A percentile compares a stretch with the other conserved stretches of the same genome.
phyloP scores from a whole-genome alignment of 768 basidiomycete genomes.

The Chlorophyllum brunneum region DNA sequence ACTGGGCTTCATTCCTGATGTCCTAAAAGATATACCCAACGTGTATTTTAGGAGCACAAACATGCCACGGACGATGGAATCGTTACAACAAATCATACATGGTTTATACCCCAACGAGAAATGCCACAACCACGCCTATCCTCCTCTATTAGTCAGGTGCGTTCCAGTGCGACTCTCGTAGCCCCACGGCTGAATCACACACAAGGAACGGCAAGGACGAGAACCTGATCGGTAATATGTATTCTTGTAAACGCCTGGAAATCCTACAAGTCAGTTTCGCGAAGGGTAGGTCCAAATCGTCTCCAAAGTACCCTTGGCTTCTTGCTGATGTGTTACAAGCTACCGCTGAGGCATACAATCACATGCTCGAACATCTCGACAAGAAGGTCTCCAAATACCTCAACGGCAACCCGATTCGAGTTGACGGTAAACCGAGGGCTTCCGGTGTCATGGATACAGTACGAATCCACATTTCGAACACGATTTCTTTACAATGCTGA shows the following conservation, averaged over 20 bases:
- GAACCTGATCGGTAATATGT: constrained; percentile 65
- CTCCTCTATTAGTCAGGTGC: constrained; percentile 56
- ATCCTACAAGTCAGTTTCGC: constrained; percentile 61
- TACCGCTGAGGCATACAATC: constrained; percentile 63
- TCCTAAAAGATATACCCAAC: constrained; percentile 35
- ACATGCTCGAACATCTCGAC: constrained; percentile 58
- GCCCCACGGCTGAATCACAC: not conserved
- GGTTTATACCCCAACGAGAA: constrained; percentile 63
- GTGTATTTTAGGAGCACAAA: constrained; percentile 74
- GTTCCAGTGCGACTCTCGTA: not conserved
- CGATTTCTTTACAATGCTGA: not conserved
- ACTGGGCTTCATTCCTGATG: constrained; percentile 60
- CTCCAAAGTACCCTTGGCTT: not conserved
- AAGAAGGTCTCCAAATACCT: constrained; percentile 64
- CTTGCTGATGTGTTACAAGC: constrained; percentile 32
- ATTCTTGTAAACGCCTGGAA: constrained; percentile 64
- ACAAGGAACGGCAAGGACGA: constrained; percentile 65
- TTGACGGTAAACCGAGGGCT: constrained; percentile 73
- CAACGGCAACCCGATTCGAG: constrained; percentile 61
- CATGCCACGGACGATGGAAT: constrained; percentile 74
- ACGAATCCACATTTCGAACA: not conserved
- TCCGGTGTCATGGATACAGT: constrained; percentile 55
- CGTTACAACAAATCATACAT: constrained; percentile 67
- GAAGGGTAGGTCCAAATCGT: too few species aligned
- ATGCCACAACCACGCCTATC: constrained; percentile 39